Conservation (phyloP, 345 rosid genomes). For the Jatropha curcas region DNA sequence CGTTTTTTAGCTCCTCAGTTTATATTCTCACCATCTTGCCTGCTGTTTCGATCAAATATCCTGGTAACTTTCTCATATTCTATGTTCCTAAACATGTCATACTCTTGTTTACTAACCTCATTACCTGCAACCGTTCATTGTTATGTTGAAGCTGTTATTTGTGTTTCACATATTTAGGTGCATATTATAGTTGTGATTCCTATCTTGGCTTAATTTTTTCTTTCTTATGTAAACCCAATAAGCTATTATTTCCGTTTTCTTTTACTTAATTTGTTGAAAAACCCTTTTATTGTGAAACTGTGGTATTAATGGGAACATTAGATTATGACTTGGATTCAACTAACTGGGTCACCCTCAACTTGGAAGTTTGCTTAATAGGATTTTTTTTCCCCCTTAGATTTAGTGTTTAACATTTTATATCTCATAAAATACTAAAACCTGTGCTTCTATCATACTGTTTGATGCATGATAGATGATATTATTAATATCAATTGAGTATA, state of each 20-base stretch:
- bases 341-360: background rate
- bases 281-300: background rate
- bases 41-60: too few relatives aligned
- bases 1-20: too few relatives aligned
- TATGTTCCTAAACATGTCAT: too few relatives aligned
- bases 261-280: background rate
- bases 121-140: too few relatives aligned
- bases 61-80: too few relatives aligned
- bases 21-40: too few relatives aligned
- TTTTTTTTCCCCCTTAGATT: background rate
- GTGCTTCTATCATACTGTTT: background rate
- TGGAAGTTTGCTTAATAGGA: background rate
- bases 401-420: background rate
- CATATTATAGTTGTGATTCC: background rate
- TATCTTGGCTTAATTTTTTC: background rate
- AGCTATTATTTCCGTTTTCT: background rate
- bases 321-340: background rate
- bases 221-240: background rate
- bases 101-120: too few relatives aligned
- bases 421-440: background rate
- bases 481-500: background rate
- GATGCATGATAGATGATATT: conserved; percentile 10
- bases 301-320: too few relatives aligned
- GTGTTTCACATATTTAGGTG: background rate
- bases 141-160: too few relatives aligned